These are phyloP conservation scores for Vicia sativa DNA, from an alignment of 306 rosid species.

Conservation along the genomic window DNA sequence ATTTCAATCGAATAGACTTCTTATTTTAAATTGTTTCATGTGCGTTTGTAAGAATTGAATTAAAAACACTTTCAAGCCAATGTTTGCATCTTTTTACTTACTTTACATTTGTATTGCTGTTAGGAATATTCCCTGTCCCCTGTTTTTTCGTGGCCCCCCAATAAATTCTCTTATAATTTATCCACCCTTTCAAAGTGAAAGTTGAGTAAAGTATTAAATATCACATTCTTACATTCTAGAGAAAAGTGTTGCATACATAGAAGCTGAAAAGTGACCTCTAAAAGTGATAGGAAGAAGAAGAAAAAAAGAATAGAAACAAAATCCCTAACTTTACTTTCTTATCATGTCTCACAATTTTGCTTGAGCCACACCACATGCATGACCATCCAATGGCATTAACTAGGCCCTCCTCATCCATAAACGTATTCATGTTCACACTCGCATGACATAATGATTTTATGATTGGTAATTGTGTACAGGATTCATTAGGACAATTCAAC, in stretches of 20 bases:
- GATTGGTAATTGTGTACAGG: conserved; percentile 35
- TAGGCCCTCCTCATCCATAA: conserved; percentile 31
- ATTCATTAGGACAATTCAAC: conserved; percentile 29
- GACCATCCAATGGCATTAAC: neutral
- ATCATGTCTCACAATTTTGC: conserved; percentile 38
- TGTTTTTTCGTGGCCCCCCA: neutral
- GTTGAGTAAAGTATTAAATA: conserved; percentile 6
- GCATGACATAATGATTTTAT: conserved; percentile 26
- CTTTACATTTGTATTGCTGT: conserved; percentile 3
- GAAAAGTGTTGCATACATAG: conserved; percentile 36
- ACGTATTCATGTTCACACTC: neutral
- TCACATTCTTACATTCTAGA: conserved; percentile 18
- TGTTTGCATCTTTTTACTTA: neutral
- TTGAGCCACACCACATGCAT: conserved; percentile 32
- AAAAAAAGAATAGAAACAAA: conserved; percentile 29
- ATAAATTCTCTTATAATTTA: neutral
- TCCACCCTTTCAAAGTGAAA: neutral
- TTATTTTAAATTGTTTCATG: neutral
- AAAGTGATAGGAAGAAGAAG: conserved; percentile 4
- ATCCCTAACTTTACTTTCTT: conserved; percentile 47
- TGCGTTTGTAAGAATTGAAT: conserved; percentile 6
- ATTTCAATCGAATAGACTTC: no score
- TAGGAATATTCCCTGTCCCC: conserved; percentile 26
- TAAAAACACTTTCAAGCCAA: conserved; percentile 4
- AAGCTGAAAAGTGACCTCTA: conserved; percentile 31